phyloP scores from a whole-genome alignment of 2,329 filamentous ascomycete species.

The Phialophora verrucosa region DNA sequence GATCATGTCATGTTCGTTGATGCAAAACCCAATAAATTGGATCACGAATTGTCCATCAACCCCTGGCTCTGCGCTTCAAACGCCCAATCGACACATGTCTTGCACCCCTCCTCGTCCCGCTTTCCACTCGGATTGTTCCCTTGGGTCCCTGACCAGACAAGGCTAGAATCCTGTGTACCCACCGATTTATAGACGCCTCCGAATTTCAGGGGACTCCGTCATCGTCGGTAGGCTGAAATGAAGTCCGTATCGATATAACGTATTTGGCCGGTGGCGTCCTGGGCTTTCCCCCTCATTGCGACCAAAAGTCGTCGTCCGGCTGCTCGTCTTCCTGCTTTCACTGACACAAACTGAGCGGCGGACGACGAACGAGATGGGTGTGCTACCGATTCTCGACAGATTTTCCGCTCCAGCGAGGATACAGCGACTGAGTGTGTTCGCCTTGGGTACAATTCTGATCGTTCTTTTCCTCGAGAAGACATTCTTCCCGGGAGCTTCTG shows the following conservation, averaged over 20 bases:
- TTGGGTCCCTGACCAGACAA: constrained; percentile 18
- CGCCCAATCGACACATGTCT: constrained; percentile 2
- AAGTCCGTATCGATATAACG: constrained; percentile 28
- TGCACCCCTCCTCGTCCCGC: constrained; percentile 10
- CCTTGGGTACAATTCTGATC: constrained; percentile 24
- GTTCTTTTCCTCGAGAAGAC: constrained; percentile 32
- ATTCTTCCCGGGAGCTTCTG: constrained; percentile 23
- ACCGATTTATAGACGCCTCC: constrained; percentile 20
- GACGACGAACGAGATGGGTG: constrained; percentile 26
- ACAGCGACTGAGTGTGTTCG: constrained; percentile 30
- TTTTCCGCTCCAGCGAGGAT: constrained; percentile 33
- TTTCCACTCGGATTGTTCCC: constrained; percentile 13
- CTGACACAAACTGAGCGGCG: constrained; percentile 11
- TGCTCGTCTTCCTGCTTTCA: constrained; percentile 14
- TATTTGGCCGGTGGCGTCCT: constrained; percentile 14
- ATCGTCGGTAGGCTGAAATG: constrained; percentile 6
- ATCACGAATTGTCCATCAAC: not conserved
- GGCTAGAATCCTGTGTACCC: constrained; percentile 29
- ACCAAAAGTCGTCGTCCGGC: not conserved
- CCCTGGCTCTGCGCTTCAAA: not conserved
- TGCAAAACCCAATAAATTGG: not conserved
- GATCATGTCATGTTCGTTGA: not conserved
- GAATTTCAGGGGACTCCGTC: constrained; percentile 21
- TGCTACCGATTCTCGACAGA: constrained; percentile 26
- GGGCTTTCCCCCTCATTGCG: constrained; percentile 1